A percentile compares a stretch with the other conserved stretches of the same genome.
Evolutionary conservation across 345 rosid genomes (phyloP).

Genomic region (Gossypium rotundifolium): DNA sequence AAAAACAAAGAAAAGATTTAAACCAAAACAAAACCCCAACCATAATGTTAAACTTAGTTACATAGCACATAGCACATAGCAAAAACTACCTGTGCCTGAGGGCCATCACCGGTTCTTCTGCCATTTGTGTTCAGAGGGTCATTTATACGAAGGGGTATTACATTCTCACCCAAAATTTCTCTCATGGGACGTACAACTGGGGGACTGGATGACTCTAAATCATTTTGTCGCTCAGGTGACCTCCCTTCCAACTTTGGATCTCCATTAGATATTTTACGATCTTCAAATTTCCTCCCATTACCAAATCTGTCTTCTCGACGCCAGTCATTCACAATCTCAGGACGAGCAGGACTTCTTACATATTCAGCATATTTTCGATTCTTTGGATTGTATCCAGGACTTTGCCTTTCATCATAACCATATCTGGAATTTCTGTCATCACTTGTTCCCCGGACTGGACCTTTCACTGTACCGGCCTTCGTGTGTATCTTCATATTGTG

Average conservation of each 20-base stretch:
- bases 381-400: conserved; percentile 66
- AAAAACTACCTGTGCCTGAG: conserved; percentile 54
- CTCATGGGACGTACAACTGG: conserved; percentile 42
- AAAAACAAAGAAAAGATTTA: background rate
- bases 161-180: conserved; percentile 76
- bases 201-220: conserved; percentile 59
- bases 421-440: conserved; percentile 43
- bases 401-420: conserved; percentile 48
- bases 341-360: conserved; percentile 60
- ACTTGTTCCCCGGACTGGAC: conserved; percentile 81
- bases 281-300: conserved; percentile 52
- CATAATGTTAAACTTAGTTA: conserved; percentile 3
- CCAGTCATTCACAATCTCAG: conserved; percentile 82
- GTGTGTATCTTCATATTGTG: conserved; percentile 62
- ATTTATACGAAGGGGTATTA: conserved; percentile 67
- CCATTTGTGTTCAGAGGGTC: conserved; percentile 85
- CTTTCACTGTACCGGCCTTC: conserved; percentile 60
- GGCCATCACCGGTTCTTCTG: conserved; percentile 37
- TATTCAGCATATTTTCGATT: conserved; percentile 42
- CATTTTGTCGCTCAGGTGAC: conserved; percentile 69
- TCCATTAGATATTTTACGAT: conserved; percentile 37
- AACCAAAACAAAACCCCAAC: background rate
- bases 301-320: conserved; percentile 89
- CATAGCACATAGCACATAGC: conserved; percentile 9
- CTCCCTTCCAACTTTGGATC: conserved; percentile 52